phyloP scores from a whole-genome alignment of 2,329 filamentous ascomycete species.

The Cladosporium cucumerinum region DNA sequence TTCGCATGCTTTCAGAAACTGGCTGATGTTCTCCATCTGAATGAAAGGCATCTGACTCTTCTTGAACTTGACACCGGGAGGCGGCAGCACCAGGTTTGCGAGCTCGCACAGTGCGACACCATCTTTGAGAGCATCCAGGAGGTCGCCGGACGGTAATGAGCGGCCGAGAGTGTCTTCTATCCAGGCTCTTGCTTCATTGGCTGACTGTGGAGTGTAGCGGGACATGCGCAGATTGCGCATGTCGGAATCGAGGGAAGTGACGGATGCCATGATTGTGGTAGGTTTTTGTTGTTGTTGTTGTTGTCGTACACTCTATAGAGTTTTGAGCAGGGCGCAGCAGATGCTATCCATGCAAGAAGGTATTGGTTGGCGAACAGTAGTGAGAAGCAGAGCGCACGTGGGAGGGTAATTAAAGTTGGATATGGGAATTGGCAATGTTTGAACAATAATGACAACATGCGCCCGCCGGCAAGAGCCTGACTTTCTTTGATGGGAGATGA shows the following conservation, averaged over 20 bases:
- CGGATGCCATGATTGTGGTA: constrained; percentile 71
- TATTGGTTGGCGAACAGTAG: neutral
- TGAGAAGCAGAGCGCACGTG: neutral
- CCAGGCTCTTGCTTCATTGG: constrained; percentile 80
- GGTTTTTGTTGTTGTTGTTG: neutral
- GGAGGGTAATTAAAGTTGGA: neutral
- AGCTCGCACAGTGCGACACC: constrained; percentile 93
- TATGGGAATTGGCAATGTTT: constrained; percentile 9
- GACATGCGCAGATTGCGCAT: constrained; percentile 88
- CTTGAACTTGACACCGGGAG: constrained; percentile 84
- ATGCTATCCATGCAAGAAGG: neutral
- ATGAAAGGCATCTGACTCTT: constrained; percentile 94
- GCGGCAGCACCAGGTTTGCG: constrained; percentile 72
- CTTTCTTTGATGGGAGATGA: neutral
- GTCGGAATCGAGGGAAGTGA: constrained; percentile 90
- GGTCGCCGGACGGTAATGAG: constrained; percentile 66
- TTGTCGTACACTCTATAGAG: neutral
- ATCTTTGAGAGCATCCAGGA: constrained; percentile 84
- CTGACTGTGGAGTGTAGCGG: constrained; percentile 87
- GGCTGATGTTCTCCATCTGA: constrained; percentile 99
- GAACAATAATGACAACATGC: neutral
- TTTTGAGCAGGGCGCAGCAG: neutral
- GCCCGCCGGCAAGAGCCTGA: neutral
- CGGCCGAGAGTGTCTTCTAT: constrained; percentile 79
- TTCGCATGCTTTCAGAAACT: constrained; percentile 88